Conservation (phyloP, 352 stramenopile species). For the Phytophthora melonis region DNA sequence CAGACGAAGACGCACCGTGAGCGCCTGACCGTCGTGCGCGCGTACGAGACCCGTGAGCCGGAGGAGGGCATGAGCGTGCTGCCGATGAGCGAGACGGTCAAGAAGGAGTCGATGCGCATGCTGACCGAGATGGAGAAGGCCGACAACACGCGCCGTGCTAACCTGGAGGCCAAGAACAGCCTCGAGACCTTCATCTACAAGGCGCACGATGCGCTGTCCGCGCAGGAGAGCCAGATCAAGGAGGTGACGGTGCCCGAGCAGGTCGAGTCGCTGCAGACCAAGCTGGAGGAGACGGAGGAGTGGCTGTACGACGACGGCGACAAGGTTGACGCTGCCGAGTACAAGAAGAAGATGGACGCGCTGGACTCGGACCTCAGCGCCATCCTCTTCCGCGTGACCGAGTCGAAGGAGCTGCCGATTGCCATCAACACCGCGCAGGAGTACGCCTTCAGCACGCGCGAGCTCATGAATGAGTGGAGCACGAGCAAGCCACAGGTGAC, state of each 20-base stretch:
- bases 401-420: slow-evolving; percentile 87
- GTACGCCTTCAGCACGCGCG: slow-evolving; percentile 69
- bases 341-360: slow-evolving; percentile 86
- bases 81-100: slow-evolving; percentile 67
- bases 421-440: slow-evolving; percentile 77
- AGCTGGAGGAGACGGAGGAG: slow-evolving; percentile 88
- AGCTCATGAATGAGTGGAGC: slow-evolving; percentile 71
- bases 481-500: slow-evolving; percentile 86
- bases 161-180: slow-evolving; percentile 91
- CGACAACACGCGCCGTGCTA: slow-evolving; percentile 73
- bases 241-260: slow-evolving; percentile 88
- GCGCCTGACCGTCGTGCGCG: slow-evolving; percentile 69
- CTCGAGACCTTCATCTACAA: slow-evolving; percentile 95
- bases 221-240: slow-evolving; percentile 81
- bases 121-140: slow-evolving; percentile 74
- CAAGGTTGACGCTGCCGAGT: slow-evolving; percentile 84
- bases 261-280: slow-evolving; percentile 76
- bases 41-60: slow-evolving; percentile 42
- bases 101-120: slow-evolving; percentile 76
- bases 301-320: slow-evolving; percentile 96
- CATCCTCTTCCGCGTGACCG: slow-evolving; percentile 90
- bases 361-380: slow-evolving; percentile 87
- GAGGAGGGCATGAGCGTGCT: slow-evolving; percentile 60
- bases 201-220: slow-evolving; percentile 88
- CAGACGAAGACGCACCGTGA: slow-evolving; percentile 91